A percentile compares a stretch with the other conserved stretches of the same genome.
Conservation (phyloP, 2,329 filamentous ascomycete species). For the Dothidotthia symphoricarpi region DNA sequence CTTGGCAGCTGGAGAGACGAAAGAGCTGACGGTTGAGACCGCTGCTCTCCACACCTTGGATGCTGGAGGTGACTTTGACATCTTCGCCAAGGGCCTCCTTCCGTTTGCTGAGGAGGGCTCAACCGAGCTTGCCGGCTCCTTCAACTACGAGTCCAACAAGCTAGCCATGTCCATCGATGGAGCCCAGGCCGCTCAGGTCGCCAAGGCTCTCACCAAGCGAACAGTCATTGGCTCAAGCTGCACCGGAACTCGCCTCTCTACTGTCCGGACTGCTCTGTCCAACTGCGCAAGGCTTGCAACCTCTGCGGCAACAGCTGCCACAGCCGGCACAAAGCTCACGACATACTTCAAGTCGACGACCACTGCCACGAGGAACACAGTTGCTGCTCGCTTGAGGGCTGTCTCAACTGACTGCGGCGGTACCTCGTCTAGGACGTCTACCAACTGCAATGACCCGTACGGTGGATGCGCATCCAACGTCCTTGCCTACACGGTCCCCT, state of each 20-base stretch:
- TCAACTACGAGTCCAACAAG: constrained; percentile 60
- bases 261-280: constrained; percentile 52
- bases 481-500: constrained; percentile 62
- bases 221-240: constrained; percentile 56
- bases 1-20: constrained; percentile 49
- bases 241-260: constrained; percentile 47
- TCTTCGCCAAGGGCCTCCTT: constrained; percentile 53
- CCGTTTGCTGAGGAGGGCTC: constrained; percentile 48
- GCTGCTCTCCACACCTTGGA: constrained; percentile 56
- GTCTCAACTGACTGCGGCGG: constrained; percentile 58
- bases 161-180: constrained; percentile 59
- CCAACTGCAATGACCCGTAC: constrained; percentile 61
- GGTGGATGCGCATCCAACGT: constrained; percentile 49
- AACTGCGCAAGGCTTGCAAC: constrained; percentile 57
- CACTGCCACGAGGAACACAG: constrained; percentile 43
- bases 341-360: constrained; percentile 65
- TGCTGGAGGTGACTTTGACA: constrained; percentile 54
- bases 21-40: constrained; percentile 56
- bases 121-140: constrained; percentile 53
- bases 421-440: constrained; percentile 51
- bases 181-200: constrained; percentile 50
- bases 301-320: constrained; percentile 50
- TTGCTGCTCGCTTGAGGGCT: constrained; percentile 29
- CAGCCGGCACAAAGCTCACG: constrained; percentile 51
- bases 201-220: constrained; percentile 53